Evolutionary conservation across 768 basidiomycete species (phyloP), one percentile per base, ranked within the genome.

Genomic region (Kwoniella dendrophila): DNA sequence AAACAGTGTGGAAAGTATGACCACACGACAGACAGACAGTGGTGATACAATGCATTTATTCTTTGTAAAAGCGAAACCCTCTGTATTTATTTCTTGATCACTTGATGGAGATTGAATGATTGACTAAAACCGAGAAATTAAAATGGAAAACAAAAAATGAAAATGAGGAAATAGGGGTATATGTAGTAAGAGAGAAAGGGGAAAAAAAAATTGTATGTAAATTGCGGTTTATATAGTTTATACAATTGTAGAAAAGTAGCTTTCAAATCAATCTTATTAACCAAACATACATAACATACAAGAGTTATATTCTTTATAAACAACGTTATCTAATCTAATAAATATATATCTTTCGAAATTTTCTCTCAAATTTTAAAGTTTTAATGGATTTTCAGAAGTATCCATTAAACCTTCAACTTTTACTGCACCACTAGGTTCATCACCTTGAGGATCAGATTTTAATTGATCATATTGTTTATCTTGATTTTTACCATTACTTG

Each of bases 321-420:
- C n/a, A 20, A 40, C 38, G 38, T 40, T 14, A 40, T 6, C 16
- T 40, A 20, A 40, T 40, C 16, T 40, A 20, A 44, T 11, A 24
- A 18, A n/a, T 10, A 44, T 20, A 18, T 24, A 44, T 6, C n/a
- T 44, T 38, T 44, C n/a, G 20, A 44, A 44, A n/a, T n/a, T n/a
- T 44, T n/a, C 12, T 30, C 22, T 45, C 7, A 29, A 33, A 2
- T 10, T 47, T 56, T 64, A 73, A 49, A 73, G 49, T 60, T 72
- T 74, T 34, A 73, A 51, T n/a, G 75, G 72, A 27, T 61, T 56
- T 43, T 78, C 74, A 33, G 70, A 70, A 38, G 59, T 72, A 63
- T 79, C 73, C 68, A 78, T 76, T 62, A 77, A 50, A 10, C 74
- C 73, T 58, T 77, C 75, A 2, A 78, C 71, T 48, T 72, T 71